Percentiles rank a stretch among this genome's conserved stretches.
phyloP scores from a whole-genome alignment of 495 filamentous ascomycete genomes.

The Tuber umbilicatum region DNA sequence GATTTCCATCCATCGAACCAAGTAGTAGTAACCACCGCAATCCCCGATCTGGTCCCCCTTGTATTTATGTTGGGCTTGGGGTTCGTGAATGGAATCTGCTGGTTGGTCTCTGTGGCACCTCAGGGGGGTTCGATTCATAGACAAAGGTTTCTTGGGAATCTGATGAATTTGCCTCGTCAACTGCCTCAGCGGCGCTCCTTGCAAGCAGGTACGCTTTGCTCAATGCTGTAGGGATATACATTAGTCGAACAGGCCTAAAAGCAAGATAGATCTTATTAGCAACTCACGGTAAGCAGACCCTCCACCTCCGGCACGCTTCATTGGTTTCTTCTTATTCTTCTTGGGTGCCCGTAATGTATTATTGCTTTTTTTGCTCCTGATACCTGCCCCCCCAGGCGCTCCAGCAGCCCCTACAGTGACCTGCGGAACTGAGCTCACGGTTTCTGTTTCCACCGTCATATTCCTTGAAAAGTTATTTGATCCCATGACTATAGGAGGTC shows the following conservation, averaged over 20 bases:
- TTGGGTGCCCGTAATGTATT: slow-evolving; percentile 82
- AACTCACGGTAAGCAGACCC: slow-evolving; percentile 50
- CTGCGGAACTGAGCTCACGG: slow-evolving; percentile 83
- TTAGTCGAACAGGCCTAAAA: slow-evolving; percentile 42
- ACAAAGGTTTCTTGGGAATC: slow-evolving; percentile 98
- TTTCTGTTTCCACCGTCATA: slow-evolving; percentile 98
- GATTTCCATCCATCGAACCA: slow-evolving; percentile 47
- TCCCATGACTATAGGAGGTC: slow-evolving; percentile 42
- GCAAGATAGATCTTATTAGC: slow-evolving; percentile 4
- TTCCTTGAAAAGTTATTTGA: slow-evolving; percentile 69
- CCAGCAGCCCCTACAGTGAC: slow-evolving; percentile 66
- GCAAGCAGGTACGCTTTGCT: slow-evolving; percentile 98
- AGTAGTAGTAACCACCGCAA: slow-evolving; percentile 51
- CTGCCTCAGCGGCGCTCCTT: slow-evolving; percentile 87
- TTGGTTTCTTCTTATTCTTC: slow-evolving; percentile 73
- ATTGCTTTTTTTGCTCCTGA: slow-evolving; percentile 77
- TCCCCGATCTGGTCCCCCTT: slow-evolving; percentile 61
- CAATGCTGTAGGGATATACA: slow-evolving; percentile 57
- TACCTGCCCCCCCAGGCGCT: slow-evolving; percentile 60
- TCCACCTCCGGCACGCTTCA: slow-evolving; percentile 62
- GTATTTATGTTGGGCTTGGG: slow-evolving; percentile 83
- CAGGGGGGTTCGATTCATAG: slow-evolving; percentile 95
- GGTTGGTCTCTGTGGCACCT: slow-evolving; percentile 58
- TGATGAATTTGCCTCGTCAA: slow-evolving; percentile 88
- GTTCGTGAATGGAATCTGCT: slow-evolving; percentile 85